phyloP scores from a whole-genome alignment of 192 early-diverging fungal genomes.

The Gryganskiella cystojenkinii region DNA sequence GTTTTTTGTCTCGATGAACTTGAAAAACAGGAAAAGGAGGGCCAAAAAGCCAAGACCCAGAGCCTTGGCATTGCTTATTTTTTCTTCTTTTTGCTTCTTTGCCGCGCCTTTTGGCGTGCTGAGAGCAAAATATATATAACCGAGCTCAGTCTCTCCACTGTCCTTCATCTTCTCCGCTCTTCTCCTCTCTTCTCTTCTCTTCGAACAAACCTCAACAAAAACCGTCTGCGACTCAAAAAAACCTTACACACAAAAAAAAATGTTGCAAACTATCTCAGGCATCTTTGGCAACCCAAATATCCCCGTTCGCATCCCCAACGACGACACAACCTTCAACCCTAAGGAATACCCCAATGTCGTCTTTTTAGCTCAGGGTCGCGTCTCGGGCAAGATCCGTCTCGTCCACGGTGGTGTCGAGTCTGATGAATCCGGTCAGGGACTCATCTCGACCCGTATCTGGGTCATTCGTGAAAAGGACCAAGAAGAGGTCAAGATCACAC shows the following conservation, averaged over 20 bases:
- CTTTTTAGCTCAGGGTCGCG: constrained; percentile 19
- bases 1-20: too few relatives aligned
- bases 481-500: constrained; percentile 17
- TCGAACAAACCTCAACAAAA: background rate
- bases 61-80: too few relatives aligned
- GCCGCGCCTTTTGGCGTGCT: too few relatives aligned
- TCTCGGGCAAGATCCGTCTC: constrained; percentile 26
- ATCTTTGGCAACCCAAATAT: constrained; percentile 8
- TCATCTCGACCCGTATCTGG: constrained; percentile 42
- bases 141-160: too few relatives aligned
- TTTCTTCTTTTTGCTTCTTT: too few relatives aligned
- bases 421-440: constrained; percentile 17
- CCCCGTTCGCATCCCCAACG: constrained; percentile 40
- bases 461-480: constrained; percentile 13
- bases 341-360: constrained; percentile 43
- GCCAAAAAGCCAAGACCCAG: too few relatives aligned
- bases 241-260: constrained; percentile 7
- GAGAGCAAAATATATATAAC: too few relatives aligned
- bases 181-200: background rate
- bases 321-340: constrained; percentile 47
- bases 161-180: too few relatives aligned
- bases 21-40: too few relatives aligned
- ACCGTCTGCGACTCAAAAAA: constrained; percentile 3
- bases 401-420: constrained; percentile 26
- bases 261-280: constrained; percentile 10